Percentiles rank a stretch among this genome's conserved stretches.
These are phyloP conservation scores for Xylaria sp. DNA, from an alignment of 2,329 filamentous ascomycete species.

Conservation along the genomic window DNA sequence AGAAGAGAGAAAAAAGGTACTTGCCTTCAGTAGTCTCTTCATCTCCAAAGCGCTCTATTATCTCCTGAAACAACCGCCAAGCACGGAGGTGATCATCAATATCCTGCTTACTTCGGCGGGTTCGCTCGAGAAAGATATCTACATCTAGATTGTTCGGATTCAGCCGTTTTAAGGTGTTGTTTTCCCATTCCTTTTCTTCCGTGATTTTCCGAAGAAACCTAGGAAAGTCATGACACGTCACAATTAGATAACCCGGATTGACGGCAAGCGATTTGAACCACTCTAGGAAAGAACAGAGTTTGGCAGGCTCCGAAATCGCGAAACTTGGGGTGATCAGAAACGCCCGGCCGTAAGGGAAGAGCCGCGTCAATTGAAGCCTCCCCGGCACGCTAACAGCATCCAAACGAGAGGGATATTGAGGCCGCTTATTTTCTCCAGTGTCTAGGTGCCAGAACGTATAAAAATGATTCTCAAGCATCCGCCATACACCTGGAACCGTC, in stretches of 20 bases:
- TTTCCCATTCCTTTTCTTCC: conserved; percentile 49
- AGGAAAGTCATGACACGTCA: conserved; percentile 52
- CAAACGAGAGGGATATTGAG: conserved; percentile 49
- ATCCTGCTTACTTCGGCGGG: conserved; percentile 38
- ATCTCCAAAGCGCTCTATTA: conserved; percentile 46
- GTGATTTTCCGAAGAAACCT: conserved; percentile 52
- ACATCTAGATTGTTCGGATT: conserved; percentile 38
- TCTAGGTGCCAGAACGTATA: conserved; percentile 49
- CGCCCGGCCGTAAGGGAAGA: conserved; percentile 59
- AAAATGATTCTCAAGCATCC: conserved; percentile 41
- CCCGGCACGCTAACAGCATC: conserved; percentile 45
- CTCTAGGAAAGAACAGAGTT: conserved; percentile 53
- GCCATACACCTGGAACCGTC: conserved; percentile 45
- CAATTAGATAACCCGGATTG: conserved; percentile 48
- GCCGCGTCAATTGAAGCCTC: conserved; percentile 51
- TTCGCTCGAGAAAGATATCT: conserved; percentile 29
- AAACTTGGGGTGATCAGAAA: conserved; percentile 65
- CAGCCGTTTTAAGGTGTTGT: conserved; percentile 31
- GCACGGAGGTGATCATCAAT: conserved; percentile 41
- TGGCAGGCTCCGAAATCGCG: conserved; percentile 57
- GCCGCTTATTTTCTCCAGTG: conserved; percentile 43
- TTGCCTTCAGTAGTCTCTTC: conserved; percentile 50
- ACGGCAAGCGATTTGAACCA: conserved; percentile 52
- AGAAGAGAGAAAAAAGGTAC: neutral
- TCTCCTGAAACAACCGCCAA: conserved; percentile 45